phyloP scores from a whole-genome alignment of 305 asterid genomes.

The Withania somnifera region DNA sequence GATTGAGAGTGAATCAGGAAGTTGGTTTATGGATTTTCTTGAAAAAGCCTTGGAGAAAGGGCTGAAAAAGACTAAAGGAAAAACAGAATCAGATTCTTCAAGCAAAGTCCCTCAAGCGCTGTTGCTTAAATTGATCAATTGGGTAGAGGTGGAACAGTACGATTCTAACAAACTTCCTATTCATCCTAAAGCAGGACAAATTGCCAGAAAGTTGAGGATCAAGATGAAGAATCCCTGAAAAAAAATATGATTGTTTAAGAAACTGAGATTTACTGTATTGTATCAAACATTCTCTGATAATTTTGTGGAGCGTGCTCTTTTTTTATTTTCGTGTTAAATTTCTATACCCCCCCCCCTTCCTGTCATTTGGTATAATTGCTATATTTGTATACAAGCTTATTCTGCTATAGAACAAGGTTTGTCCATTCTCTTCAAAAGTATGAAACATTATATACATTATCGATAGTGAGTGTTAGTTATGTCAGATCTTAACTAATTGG shows the following conservation, averaged over 20 bases:
- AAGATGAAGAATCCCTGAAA: conserved; percentile 83
- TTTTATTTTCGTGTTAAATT: background rate
- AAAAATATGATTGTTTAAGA: background rate
- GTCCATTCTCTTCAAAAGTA: background rate
- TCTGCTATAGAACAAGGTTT: background rate
- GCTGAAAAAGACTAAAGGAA: conserved; percentile 33
- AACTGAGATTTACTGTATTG: background rate
- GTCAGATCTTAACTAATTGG: background rate
- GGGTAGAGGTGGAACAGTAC: conserved; percentile 87
- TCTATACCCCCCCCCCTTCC: background rate
- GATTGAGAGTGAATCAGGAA: conserved; percentile 67
- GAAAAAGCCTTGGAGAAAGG: conserved; percentile 80
- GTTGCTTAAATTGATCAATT: conserved; percentile 77
- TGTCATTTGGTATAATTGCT: background rate
- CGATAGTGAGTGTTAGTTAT: too few relatives aligned
- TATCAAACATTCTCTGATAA: background rate
- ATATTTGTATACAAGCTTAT: background rate
- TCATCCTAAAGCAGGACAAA: conserved; percentile 64
- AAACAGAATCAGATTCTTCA: conserved; percentile 21
- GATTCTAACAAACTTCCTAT: conserved; percentile 60
- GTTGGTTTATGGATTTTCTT: conserved; percentile 92
- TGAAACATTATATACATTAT: background rate
- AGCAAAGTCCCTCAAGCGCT: conserved; percentile 65
- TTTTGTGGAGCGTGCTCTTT: background rate
- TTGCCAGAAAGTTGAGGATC: conserved; percentile 79